Base-by-base conservation (phyloP, 441 rosid species). In the Brassica hybrid region DNA sequence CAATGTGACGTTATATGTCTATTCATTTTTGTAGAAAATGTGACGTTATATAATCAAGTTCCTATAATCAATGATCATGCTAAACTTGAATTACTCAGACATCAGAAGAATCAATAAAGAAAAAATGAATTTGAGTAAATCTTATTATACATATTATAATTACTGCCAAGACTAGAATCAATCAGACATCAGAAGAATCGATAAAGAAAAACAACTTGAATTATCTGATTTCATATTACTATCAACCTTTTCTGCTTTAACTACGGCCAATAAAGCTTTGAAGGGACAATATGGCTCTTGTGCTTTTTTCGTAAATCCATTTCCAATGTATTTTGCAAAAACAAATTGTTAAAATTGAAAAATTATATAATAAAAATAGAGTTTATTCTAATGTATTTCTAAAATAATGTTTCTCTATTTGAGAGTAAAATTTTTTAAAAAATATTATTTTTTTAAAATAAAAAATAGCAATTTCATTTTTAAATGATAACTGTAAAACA, bases 231-330 rank as follows among this genome's bases (percentile, higher is more conserved):
- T 54, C 66, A 10, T 27, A 2, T 57, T 41, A 41, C n/a, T 41
- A 3, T 41, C 48, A 41, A 60, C 23, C 2, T 2, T 16, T 71
- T 63, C 11, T 4, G 14, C 67, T 59, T 2, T 66, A 45, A 7
- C 14, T 21, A 78, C 43, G 77, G 57, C 77, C 48, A 32, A 45
- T 9, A 32, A 66, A 72, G 56, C 56, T 72, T 78, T 66, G 73
- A 67, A 78, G 36, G 73, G 69, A 67, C 77, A 78, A 66, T 38
- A 38, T 71, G 72, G 56, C 73, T 72, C 76, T 77, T 65, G 17
- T 7, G 18, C 54, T 52, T 21, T 70, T 48, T 56, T 36, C 72
- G 2, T 36, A 36, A 36, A 36, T 36, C 43, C 43, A 36, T 36
- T 36, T 8, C 3, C 43, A 9, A 36, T 36, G 43, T 36, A 36